phyloP scores from a whole-genome alignment of 148 eudicot species.

The Vaccinium darrowii region DNA sequence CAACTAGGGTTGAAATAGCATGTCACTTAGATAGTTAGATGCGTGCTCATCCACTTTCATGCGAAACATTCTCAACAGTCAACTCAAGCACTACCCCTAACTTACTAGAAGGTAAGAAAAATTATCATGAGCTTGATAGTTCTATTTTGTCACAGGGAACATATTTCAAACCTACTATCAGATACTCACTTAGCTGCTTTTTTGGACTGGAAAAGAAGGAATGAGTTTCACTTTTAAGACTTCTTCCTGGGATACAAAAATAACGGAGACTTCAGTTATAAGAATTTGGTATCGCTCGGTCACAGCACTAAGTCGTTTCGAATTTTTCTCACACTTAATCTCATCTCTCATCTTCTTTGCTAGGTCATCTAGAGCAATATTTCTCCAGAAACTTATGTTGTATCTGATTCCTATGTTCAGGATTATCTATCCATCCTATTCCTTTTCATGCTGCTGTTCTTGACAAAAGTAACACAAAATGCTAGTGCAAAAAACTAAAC shows the following conservation, averaged over 20 bases:
- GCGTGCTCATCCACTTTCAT: not conserved
- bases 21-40: not conserved
- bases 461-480: not conserved
- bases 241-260: not conserved
- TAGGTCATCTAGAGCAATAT: not conserved
- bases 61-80: not conserved
- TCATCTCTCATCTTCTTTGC: not conserved
- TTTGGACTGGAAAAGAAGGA: not conserved
- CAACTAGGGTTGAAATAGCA: not conserved
- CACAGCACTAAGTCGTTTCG: not conserved
- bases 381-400: not conserved
- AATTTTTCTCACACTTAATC: not conserved
- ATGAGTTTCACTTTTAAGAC: not conserved
- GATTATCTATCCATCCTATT: not conserved
- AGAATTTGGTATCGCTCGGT: not conserved
- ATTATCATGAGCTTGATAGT: too few relatives aligned
- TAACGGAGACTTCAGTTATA: not conserved
- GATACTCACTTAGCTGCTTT: not conserved
- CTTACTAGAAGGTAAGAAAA: not conserved
- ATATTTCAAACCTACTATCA: not conserved
- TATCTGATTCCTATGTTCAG: not conserved
- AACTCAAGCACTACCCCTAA: not conserved
- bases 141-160: not conserved
- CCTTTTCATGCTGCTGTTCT: not conserved
- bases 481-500: not conserved